phyloP scores from a whole-genome alignment of 1,139 yeast species.

The Pichia terricola region DNA sequence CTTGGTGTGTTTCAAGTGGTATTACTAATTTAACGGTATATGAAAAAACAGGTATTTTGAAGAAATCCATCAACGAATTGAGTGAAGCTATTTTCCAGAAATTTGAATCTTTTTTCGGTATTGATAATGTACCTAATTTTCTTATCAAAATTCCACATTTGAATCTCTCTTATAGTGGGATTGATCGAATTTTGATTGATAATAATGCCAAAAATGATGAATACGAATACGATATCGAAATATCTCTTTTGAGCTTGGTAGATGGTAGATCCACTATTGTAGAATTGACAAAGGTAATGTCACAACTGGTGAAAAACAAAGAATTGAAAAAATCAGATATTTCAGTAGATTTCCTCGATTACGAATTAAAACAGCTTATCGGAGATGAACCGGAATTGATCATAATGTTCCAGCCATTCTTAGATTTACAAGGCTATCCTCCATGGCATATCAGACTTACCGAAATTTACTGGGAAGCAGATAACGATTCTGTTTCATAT shows the following conservation, averaged over 20 bases:
- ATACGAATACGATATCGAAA: constrained; percentile 40
- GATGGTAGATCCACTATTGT: constrained; percentile 91
- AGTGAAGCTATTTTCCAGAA: constrained; percentile 51
- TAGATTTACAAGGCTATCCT: constrained; percentile 89
- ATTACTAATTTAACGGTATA: constrained; percentile 63
- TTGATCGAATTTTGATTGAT: constrained; percentile 21
- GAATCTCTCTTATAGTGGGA: constrained; percentile 38
- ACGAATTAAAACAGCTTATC: constrained; percentile 64
- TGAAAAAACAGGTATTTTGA: constrained; percentile 68
- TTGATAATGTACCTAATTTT: constrained; percentile 54
- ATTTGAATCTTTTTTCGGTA: constrained; percentile 67
- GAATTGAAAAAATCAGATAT: constrained; percentile 62
- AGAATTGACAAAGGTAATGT: constrained; percentile 78
- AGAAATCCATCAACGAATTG: constrained; percentile 45
- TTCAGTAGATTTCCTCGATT: constrained; percentile 64
- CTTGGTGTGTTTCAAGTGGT: constrained; percentile 88
- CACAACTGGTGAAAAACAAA: constrained; percentile 56
- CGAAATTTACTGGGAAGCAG: constrained; percentile 87
- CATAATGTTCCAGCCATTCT: constrained; percentile 71
- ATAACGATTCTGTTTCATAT: constrained; percentile 68
- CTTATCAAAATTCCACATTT: constrained; percentile 54
- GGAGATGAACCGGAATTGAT: constrained; percentile 88
- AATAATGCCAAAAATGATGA: constrained; percentile 21
- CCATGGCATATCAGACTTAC: constrained; percentile 95
- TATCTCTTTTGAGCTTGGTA: constrained; percentile 57